Evolutionary conservation across 139 green algal genomes (phyloP), one percentile per base, ranked within the genome.

Genomic region (Closterium sp.): DNA sequence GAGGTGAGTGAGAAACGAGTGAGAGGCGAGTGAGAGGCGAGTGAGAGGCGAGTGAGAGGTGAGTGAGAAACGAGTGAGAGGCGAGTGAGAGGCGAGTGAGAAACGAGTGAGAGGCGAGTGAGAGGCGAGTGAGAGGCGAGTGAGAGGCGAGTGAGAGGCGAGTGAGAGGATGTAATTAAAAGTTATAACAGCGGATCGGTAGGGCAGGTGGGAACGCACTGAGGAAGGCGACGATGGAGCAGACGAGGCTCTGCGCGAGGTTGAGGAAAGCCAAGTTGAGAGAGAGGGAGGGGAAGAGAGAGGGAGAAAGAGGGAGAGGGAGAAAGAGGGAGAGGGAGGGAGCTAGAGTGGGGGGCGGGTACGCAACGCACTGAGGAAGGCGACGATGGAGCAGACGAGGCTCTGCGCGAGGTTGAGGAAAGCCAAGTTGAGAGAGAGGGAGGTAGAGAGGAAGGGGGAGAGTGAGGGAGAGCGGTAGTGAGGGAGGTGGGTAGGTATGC

Each of bases 321-420:
- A 4, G 31, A 91, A 27, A 29, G 13, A 21, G 31, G 70, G 88
- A 4, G 27, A 24, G 70, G 30, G 3, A 95, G 13, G 96, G 4
- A 31, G 92, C 96, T 5, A 97, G 70, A 5, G 21, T 17, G 21
- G 70, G 2, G 70, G 70, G 70, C 2, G 2, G 70, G 70, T 2
- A 27, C 2, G 38, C 27, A 29, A 17, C 29, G 70, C 29, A 94
- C 91, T 97, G 96, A 97, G 97, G 0, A 89, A 38, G n/a, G 92
- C 89, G 89, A 90, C 94, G 86, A 98, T 2, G 91, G 98, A 99
- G 96, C 98, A 99, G 0, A 95, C 96, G 45, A 97, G 89, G 34
- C 93, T 95, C 90, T 99, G 98, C 1, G 97, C 95, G n/a, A 96
- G 96, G 62, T 98, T 98, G 1, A 99, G 95, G 0, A 97, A 95